Evolutionary conservation across 371 early-diverging fungal species (phyloP), one percentile per base, ranked within the genome.

Genomic region (Mortierella sp.): DNA sequence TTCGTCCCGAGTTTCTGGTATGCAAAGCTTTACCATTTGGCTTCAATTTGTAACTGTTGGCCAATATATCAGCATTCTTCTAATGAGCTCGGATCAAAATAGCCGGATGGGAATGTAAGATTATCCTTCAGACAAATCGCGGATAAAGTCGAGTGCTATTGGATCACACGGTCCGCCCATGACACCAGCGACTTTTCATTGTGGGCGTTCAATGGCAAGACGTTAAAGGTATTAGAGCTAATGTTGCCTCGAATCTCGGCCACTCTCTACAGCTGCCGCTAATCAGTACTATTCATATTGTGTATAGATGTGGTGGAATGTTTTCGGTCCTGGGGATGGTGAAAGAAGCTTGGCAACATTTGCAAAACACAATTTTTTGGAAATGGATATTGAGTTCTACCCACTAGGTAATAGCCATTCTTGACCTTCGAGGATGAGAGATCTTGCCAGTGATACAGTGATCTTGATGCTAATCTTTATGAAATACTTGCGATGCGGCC

Each of bases 311-410:
- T 79, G 80, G 80, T 79, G 80, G 80, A 69, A 79, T 62, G 67
- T 79, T 3, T 79, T 79, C 40, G 80, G 80, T 23, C 70, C 74
- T 13, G 80, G 70, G 45, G 74, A 70, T 10, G 47, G 70, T 42
- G 74, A 73, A 31, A 61, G 56, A 22, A 79, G 74, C 37, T 26
- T 79, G n/a, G 80, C 74, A 5, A 59, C 70, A 7, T 79, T 79
- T 60, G 74, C 74, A 17, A 79, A 79, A 64, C 73, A 73, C 57
- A 73, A 70, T 64, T 79, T 73, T 64, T 61, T 91, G 55, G 76
- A 85, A 61, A 89, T 94, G 42, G 86, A 89, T 0, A 74, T 92
- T n/a, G 96, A 95, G 47, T 96, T 93, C 76, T 93, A 93, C 75
- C 95, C 95, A 7, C 85, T 94, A 59, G 89, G 94, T 94, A 85